phyloP scores from a whole-genome alignment of 768 basidiomycete species.

The Lactarius evosmus region DNA sequence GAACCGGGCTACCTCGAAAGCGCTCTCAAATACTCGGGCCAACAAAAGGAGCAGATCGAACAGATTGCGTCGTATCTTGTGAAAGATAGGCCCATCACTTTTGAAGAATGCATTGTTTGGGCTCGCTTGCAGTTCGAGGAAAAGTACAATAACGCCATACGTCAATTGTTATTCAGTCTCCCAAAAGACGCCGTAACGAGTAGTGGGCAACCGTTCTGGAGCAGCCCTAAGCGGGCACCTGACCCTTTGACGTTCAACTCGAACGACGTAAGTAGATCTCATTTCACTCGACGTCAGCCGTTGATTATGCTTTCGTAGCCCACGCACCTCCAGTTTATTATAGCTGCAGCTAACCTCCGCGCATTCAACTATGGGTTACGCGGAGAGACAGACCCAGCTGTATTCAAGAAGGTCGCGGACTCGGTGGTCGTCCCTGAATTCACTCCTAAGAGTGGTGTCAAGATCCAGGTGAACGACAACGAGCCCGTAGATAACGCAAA shows the following conservation, averaged over 20 bases:
- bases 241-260: constrained; percentile 85
- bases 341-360: constrained; percentile 92
- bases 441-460: constrained; percentile 87
- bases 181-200: constrained; percentile 92
- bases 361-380: constrained; percentile 97
- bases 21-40: constrained; percentile 85
- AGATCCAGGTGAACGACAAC: constrained; percentile 89
- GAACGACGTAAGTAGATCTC: constrained; percentile 63
- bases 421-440: constrained; percentile 87
- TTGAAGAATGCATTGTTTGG: constrained; percentile 98
- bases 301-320: constrained; percentile 46
- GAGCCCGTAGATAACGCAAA: constrained; percentile 67
- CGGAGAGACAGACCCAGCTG: constrained; percentile 73
- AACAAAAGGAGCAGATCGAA: constrained; percentile 84
- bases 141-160: constrained; percentile 90
- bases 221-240: constrained; percentile 95
- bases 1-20: constrained; percentile 95
- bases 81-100: constrained; percentile 87
- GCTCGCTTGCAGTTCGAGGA: constrained; percentile 93
- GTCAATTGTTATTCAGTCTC: constrained; percentile 87
- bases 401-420: constrained; percentile 84
- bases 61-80: constrained; percentile 89
- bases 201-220: constrained; percentile 97
- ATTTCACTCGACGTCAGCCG: background rate
- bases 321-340: constrained; percentile 82